Evolutionary conservation across 78 protist genomes (phyloP), one percentile per base, ranked within the genome.

Genomic region (slime mould (Dictyostelium discoideum)): DNA sequence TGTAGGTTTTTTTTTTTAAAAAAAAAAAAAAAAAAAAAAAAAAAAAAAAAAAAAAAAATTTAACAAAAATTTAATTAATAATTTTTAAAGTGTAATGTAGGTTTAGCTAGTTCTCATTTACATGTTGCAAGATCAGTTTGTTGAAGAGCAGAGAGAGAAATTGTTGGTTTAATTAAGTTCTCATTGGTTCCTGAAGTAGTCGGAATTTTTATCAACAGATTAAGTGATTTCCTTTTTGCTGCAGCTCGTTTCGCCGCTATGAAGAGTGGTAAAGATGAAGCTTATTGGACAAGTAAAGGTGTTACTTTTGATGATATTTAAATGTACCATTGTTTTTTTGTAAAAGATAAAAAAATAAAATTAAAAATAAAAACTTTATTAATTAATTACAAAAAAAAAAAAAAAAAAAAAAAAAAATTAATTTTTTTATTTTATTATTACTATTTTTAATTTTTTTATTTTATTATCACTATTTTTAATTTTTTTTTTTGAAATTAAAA

Each of bases 171-270:
- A 37, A 20, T 67, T 7, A 32, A 11, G 6, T 76, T 32, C 3
- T 73, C 16, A 37, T 39, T n/a, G 2, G 40, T 80, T 46, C 93
- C 92, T 22, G 85, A 42, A 2, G 24, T 73, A 1, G 97, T 87
- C 8, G 5, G 76, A 42, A 46, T 77, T 5, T 94, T 83, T 79
- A 79, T 94, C 54, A 94, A 94, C 44, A 13, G 99, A 5, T 84
- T 98, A 40, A 67, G 92, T 69, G 99, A 98, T 78, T 98, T 76
- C 76, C 74, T 97, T 3, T 98, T 98, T 54, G 96, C 93, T 22
- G 90, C 96, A 1, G 99, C 99, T 3, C 67, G 99, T 0, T 82
- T n/a, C 74, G 87, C 87, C 7, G 87, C 87, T 6, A 60, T 60
- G 69, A 60, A 60, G 26, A 60, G 69, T 60, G 69, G 69, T 5